Percentiles rank a stretch among this genome's conserved stretches.
phyloP scores from a whole-genome alignment of 2,329 filamentous ascomycete genomes.

The Fusarium udum region DNA sequence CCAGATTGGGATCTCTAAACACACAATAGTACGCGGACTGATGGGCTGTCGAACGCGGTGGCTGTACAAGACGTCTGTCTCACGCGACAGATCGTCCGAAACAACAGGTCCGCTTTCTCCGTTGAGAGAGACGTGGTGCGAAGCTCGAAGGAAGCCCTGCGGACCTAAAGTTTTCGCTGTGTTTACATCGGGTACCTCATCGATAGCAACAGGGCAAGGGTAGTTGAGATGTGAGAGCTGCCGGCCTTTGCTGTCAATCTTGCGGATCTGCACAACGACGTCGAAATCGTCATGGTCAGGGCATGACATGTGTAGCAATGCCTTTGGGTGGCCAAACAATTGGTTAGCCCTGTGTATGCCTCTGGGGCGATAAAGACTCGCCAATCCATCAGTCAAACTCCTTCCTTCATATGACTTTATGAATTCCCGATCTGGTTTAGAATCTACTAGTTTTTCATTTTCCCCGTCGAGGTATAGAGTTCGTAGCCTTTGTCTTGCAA shows the following conservation, averaged over 20 bases:
- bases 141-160: neutral
- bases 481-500: neutral
- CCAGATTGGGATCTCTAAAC: neutral
- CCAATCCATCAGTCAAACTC: neutral
- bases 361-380: neutral
- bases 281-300: constrained; percentile 54
- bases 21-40: neutral
- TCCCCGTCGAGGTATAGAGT: neutral
- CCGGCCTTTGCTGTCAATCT: neutral
- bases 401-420: neutral
- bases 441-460: fast-evolving
- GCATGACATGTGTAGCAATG: constrained; percentile 15
- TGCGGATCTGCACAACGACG: constrained; percentile 49
- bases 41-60: neutral
- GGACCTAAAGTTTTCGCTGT: neutral
- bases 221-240: neutral
- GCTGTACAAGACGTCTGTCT: neutral
- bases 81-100: neutral
- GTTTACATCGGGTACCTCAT: neutral
- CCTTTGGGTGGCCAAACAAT: neutral
- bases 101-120: neutral
- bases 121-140: fast-evolving
- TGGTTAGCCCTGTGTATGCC: neutral
- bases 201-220: neutral
- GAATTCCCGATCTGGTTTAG: neutral